Conservation (phyloP, 192 early-diverging fungal species). For the Gorgonomyces haynaldii region DNA sequence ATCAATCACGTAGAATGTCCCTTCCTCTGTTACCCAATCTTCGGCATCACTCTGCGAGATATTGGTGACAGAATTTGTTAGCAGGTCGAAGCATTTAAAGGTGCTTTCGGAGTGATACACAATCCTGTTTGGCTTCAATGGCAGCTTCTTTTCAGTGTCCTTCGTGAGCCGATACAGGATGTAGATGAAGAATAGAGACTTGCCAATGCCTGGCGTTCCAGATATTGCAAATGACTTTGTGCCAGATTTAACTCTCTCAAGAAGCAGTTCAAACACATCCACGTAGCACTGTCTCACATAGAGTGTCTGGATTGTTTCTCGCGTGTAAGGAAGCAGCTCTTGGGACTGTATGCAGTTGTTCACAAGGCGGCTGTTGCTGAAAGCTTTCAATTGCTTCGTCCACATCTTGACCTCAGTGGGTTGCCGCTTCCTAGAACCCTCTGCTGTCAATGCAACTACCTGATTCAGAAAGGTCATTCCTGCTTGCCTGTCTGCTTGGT, state of each 20-base stretch:
- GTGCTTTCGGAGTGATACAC: too few species aligned
- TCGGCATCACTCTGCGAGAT: too few species aligned
- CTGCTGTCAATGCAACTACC: not conserved
- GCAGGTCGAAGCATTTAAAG: too few species aligned
- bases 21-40: too few species aligned
- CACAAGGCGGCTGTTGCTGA: slow-evolving; percentile 3
- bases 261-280: slow-evolving; percentile 15
- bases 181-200: slow-evolving; percentile 18
- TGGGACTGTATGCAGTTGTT: slow-evolving; percentile 9
- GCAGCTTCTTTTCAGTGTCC: slow-evolving; percentile 8
- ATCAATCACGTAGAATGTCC: slow-evolving; percentile 17
- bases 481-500: slow-evolving; percentile 2
- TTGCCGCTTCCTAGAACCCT: not conserved
- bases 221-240: slow-evolving; percentile 16
- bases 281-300: slow-evolving; percentile 17
- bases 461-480: not conserved
- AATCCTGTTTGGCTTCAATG: slow-evolving; percentile 5
- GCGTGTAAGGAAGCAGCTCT: slow-evolving; percentile 14
- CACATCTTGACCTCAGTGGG: not conserved
- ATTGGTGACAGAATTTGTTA: too few species aligned
- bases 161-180: slow-evolving; percentile 15
- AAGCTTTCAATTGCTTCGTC: slow-evolving; percentile 9
- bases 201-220: slow-evolving; percentile 18
- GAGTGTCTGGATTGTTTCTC: slow-evolving; percentile 5
- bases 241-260: slow-evolving; percentile 1